phyloP scores from a whole-genome alignment of 352 stramenopile genomes.

The Phytophthora pseudosyringae region DNA sequence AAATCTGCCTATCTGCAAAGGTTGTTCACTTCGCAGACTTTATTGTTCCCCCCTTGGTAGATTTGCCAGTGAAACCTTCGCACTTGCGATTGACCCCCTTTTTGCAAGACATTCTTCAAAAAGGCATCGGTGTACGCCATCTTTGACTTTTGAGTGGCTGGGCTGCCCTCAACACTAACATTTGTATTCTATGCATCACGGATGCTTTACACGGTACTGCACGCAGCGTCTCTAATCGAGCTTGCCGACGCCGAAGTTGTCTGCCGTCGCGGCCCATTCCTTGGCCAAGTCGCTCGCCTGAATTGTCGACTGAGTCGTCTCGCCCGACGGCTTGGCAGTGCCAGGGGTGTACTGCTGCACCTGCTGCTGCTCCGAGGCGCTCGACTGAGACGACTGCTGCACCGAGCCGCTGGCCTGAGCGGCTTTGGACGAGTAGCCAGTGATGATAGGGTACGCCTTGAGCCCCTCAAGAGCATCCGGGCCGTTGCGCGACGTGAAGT shows the following conservation, averaged over 20 bases:
- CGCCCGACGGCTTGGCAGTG: constrained; percentile 17
- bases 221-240: constrained; percentile 20
- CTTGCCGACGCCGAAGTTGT: constrained; percentile 27
- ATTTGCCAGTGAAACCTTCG: too few species aligned
- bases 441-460: constrained; percentile 15
- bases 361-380: constrained; percentile 22
- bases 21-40: too few species aligned
- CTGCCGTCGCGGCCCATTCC: constrained; percentile 20
- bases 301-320: constrained; percentile 9
- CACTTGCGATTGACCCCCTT: too few species aligned
- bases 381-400: constrained; percentile 8
- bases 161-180: constrained; percentile 18
- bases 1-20: too few species aligned
- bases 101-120: too few species aligned
- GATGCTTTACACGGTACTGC: constrained; percentile 22
- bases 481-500: constrained; percentile 26
- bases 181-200: constrained; percentile 26
- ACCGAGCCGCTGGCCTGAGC: constrained; percentile 6
- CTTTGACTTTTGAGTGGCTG: not conserved
- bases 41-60: too few species aligned
- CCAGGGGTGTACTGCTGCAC: constrained; percentile 24
- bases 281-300: constrained; percentile 19
- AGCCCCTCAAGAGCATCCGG: constrained; percentile 15
- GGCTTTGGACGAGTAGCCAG: constrained; percentile 11
- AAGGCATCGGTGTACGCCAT: too few species aligned